Base-by-base conservation (phyloP, 2,329 filamentous ascomycete species). In the Fusarium transvaalense region DNA sequence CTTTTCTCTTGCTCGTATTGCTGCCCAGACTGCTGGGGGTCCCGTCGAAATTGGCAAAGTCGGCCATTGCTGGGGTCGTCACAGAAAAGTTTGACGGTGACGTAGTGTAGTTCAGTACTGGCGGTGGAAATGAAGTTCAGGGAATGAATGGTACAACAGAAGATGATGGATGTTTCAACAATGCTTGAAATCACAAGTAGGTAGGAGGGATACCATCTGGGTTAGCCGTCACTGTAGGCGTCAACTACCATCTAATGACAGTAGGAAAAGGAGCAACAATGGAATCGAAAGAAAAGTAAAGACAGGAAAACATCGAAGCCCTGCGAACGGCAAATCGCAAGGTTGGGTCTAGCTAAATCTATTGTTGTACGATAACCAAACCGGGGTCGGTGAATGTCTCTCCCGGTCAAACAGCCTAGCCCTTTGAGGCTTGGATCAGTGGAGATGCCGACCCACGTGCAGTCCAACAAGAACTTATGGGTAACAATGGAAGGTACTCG, bases 1-100 rank as follows among this genome's bases (percentile, higher is more conserved):
- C 78, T 45, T 78, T 76, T 39, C 76, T 75, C 45, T 64, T 69
- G 58, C 68, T 74, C 35, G 74, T 74, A 32, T 76, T 57, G 58
- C 72, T 75, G 19, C 71, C 69, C 23, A 68, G 66, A 64, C 74
- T 77, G 29, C 69, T 73, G 21, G 74, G 68, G 13, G 72, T 67
- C 17, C 68, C 72, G 50, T 58, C 58, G n/a, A 71, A 68, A 54
- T 76, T 74, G 57, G 72, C 55, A 21, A 71, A 68, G 25, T 76
- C 74, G 53, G 72, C 70, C 78, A 79, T 78, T 54, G 38, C 48
- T 56, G 46, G 35, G 35, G 27, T 10, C 25, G 21, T 70, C 15
- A 56, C 38, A 35, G 45, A 51, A 35, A 38, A 56, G 35, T 31
- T 54, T 56, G 56, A 56, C 38, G 48, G 31, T 70, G 66, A 64